phyloP scores from a whole-genome alignment of 306 rosid species.

The Herpetospermum pedunculosum region DNA sequence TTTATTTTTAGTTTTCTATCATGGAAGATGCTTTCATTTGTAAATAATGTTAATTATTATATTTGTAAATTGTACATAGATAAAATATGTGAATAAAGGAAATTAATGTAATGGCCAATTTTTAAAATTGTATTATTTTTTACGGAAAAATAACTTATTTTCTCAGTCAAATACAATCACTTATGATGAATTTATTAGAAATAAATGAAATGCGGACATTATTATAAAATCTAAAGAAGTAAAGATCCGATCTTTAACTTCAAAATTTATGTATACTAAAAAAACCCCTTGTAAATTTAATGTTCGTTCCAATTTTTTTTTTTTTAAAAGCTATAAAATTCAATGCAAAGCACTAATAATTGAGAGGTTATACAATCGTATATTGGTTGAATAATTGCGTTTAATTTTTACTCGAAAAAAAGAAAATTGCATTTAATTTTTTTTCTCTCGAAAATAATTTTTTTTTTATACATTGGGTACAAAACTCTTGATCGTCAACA shows the following conservation, averaged over 20 bases:
- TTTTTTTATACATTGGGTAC: too few relatives aligned
- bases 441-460: too few relatives aligned
- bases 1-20: too few relatives aligned
- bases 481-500: too few relatives aligned
- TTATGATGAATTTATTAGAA: not conserved
- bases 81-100: too few relatives aligned
- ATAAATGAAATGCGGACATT: not conserved
- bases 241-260: not conserved
- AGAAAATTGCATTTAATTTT: too few relatives aligned
- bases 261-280: too few relatives aligned
- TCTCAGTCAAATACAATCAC: not conserved
- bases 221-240: not conserved
- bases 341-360: not conserved
- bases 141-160: not conserved
- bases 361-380: not conserved
- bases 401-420: too few relatives aligned
- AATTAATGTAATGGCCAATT: not conserved
- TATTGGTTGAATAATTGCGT: not conserved
- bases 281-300: too few relatives aligned
- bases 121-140: not conserved
- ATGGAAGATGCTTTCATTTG: too few relatives aligned
- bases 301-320: not conserved
- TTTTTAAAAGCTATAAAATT: not conserved
- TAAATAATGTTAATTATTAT: too few relatives aligned
- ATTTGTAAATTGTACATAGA: too few relatives aligned